Evolutionary conservation across 371 early-diverging fungal species (phyloP), one percentile per base, ranked within the genome.

Genomic region (Mucor sp.): DNA sequence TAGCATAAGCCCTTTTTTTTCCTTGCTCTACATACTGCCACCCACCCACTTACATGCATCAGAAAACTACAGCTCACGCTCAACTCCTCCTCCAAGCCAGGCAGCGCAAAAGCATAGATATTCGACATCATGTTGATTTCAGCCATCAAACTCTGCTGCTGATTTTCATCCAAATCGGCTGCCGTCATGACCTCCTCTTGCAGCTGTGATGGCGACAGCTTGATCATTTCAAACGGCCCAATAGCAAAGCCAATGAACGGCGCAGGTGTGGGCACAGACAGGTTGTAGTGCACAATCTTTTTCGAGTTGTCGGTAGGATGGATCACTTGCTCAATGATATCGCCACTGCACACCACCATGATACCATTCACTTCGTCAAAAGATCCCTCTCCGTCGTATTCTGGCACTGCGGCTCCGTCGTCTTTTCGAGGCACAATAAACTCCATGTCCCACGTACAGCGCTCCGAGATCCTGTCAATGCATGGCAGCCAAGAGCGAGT

Each of bases 401-500:
- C 78, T 27, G 67, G 63, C 30, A 77, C 56, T 14, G 62, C 32
- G 1, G 61, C 58, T 9, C 71, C 66, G 7, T 70, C 73, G 58
- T 77, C 70, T 27, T 77, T 76, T 41, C 78, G 62, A 58, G 93
- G 90, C n/a, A 93, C 90, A n/a, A 90, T 85, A 66, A 91, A 89
- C 57, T 93, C 89, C 72, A 97, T 79, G 47, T 94, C 95, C 95
- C 95, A 97, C 4, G 94, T 94, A 60, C 90, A 89, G 63, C 92
- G 77, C 50, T 91, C 93, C 15, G 88, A 84, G 8, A 88, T 67
- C 21, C 83, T 78, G 71, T 97, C 96, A 47, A 94, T 70, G 71
- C 96, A 96, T 1, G 97, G 97, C 50, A 96, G 79, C 97, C 97
- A 96, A 43, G 86, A 71, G 3, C 97, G 88, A 6, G 95, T 89